Evolutionary conservation across 768 basidiomycete species (phyloP), one percentile per base, ranked within the genome.

Genomic region (Mycena rosella): DNA sequence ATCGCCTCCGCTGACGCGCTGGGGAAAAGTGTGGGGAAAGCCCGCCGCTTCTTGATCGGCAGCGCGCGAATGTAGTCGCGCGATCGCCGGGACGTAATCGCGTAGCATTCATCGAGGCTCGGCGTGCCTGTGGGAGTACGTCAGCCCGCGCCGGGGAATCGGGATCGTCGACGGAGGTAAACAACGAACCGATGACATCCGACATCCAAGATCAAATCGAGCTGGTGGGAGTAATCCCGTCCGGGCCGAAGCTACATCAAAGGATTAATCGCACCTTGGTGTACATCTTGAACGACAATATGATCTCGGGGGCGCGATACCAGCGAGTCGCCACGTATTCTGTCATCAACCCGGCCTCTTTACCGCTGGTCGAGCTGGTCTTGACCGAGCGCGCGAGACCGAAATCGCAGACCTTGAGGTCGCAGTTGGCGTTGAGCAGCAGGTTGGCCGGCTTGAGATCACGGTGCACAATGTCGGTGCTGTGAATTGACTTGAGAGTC

Each of bases 291-390:
- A 96, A 96, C 4, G 92, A 94, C 57, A 96, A 84, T 95, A 97
- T 97, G 76, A 96, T 95, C 78, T 97, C 96, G 0, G 95, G 95
- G 0, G 96, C 95, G 53, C 94, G 89, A 77, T 96, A 97, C 95
- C 94, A 96, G 60, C 95, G 82, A 58, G 96, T 96, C 2, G 95
- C 95, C 59, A 97, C 95, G 73, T 94, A 95, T 80, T 93, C 91
- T 26, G 90, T 91, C 91, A 91, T 91, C 65, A 90, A 75, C 3
- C 90, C 90, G 26, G 84, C 82, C 73, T 91, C 91, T 76, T 89
- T 90, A 22, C 86, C 87, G 32, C 83, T 83, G 5, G 84, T 75
- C 11, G 84, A 79, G 57, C 85, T 86, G 44, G 85, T 85, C 74
- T 89, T 86, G 52, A 90, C 84, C 70, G 86, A 89, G 49, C 93